Evolutionary conservation across 2,329 filamentous ascomycete genomes (phyloP).

Genomic region (Penicillium janthinellum): DNA sequence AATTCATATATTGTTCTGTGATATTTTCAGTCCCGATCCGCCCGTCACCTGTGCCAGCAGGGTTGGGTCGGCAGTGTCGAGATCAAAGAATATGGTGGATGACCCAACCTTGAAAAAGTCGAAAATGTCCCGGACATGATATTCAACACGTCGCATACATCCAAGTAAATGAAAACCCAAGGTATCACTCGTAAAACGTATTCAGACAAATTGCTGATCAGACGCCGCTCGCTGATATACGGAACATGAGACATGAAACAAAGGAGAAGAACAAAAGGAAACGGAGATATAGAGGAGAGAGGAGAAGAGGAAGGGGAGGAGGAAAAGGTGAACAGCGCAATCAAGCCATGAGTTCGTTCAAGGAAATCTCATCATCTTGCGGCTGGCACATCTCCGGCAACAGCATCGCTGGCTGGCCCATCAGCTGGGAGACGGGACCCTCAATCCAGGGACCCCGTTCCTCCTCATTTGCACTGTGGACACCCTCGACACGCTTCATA

Average conservation of each 20-base stretch:
- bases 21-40: slow-evolving; percentile 9
- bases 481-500: slow-evolving; percentile 80
- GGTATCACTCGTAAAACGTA: slow-evolving; percentile 25
- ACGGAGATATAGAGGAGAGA: slow-evolving; percentile 9
- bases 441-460: slow-evolving; percentile 82
- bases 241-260: slow-evolving; percentile 18
- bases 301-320: slow-evolving; percentile 12
- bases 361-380: slow-evolving; percentile 36
- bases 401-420: slow-evolving; percentile 37
- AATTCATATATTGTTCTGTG: background rate
- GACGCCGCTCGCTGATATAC: slow-evolving; percentile 25
- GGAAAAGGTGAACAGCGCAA: slow-evolving; percentile 10
- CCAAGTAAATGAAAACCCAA: slow-evolving; percentile 9
- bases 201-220: slow-evolving; percentile 24
- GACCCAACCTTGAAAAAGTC: background rate
- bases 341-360: slow-evolving; percentile 40
- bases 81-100: background rate
- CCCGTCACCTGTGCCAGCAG: slow-evolving; percentile 11
- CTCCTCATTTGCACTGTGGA: slow-evolving; percentile 76
- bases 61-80: slow-evolving; percentile 1
- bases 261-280: slow-evolving; percentile 10
- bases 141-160: background rate
- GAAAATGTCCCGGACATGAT: background rate
- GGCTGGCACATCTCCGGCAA: slow-evolving; percentile 32
- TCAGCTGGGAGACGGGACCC: slow-evolving; percentile 31